Conservation (phyloP, 2,329 filamentous ascomycete genomes). For the Chaetoscypha palmicola region DNA sequence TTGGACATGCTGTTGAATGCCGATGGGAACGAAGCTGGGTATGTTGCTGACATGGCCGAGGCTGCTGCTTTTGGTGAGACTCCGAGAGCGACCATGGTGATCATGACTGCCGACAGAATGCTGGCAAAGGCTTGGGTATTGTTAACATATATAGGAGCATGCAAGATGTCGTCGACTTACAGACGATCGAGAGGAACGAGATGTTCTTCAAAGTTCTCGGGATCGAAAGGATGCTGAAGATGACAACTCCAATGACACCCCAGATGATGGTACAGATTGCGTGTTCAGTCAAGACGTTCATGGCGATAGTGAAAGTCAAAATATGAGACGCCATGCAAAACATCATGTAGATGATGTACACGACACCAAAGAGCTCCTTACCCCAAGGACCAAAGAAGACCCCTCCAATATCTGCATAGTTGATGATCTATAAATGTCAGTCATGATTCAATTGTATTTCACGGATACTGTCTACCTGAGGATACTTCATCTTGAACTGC, state of each 20-base stretch:
- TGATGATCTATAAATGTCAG: neutral
- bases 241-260: constrained; percentile 41
- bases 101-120: constrained; percentile 46
- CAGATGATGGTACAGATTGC: constrained; percentile 50
- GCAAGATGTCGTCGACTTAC: constrained; percentile 28
- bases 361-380: constrained; percentile 43
- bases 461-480: constrained; percentile 43
- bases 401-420: constrained; percentile 43
- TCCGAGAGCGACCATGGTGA: constrained; percentile 50
- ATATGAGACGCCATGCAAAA: constrained; percentile 56
- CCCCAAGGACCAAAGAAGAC: constrained; percentile 44
- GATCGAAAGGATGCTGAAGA: constrained; percentile 45
- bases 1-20: constrained; percentile 46
- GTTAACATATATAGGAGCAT: neutral
- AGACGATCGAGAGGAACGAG: constrained; percentile 46
- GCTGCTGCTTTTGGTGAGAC: constrained; percentile 23
- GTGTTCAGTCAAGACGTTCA: constrained; percentile 49
- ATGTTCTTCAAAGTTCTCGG: constrained; percentile 50
- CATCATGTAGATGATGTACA: constrained; percentile 47
- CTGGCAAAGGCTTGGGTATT: constrained; percentile 42
- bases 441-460: neutral
- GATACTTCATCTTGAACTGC: constrained; percentile 48
- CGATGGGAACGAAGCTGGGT: constrained; percentile 33
- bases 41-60: constrained; percentile 26
- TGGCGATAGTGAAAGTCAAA: constrained; percentile 50